Conservation (phyloP, 75 land plant genomes). For the Ceratopteris richardii region DNA sequence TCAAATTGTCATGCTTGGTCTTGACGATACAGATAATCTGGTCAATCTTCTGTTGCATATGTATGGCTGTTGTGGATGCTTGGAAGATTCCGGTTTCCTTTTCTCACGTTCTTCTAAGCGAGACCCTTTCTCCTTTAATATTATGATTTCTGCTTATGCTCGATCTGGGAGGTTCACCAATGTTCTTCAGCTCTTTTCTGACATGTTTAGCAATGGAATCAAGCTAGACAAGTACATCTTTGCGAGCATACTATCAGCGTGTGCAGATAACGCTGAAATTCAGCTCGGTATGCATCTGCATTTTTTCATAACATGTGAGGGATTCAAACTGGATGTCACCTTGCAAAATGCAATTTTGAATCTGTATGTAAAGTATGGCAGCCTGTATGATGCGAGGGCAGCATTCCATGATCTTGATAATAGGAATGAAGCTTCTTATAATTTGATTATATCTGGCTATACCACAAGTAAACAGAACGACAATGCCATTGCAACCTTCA, state of each 20-base stretch:
- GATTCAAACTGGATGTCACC: not conserved
- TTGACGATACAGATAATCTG: too few relatives aligned
- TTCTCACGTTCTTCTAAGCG: too few relatives aligned
- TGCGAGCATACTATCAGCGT: constrained; percentile 15
- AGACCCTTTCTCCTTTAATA: too few relatives aligned
- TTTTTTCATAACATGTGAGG: constrained; percentile 6
- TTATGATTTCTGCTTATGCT: too few relatives aligned
- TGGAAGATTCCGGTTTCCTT: too few relatives aligned
- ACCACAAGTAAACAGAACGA: constrained; percentile 43
- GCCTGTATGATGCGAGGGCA: constrained; percentile 12
- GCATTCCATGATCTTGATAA: constrained; percentile 20
- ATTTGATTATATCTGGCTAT: constrained; percentile 48
- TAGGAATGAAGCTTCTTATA: constrained; percentile 32
- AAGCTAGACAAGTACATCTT: constrained; percentile 28
- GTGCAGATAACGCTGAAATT: not conserved
- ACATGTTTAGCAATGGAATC: too few relatives aligned
- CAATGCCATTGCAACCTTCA: constrained; percentile 44
- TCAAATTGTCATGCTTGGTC: too few relatives aligned
- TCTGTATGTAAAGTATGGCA: constrained; percentile 32
- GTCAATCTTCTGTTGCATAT: too few relatives aligned
- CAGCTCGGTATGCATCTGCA: constrained; percentile 9
- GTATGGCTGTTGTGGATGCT: too few relatives aligned
- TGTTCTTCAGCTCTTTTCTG: too few relatives aligned
- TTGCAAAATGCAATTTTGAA: constrained; percentile 32
- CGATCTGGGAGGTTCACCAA: too few relatives aligned